phyloP scores from a whole-genome alignment of 345 rosid species.

The Pugionium dolabratum region DNA sequence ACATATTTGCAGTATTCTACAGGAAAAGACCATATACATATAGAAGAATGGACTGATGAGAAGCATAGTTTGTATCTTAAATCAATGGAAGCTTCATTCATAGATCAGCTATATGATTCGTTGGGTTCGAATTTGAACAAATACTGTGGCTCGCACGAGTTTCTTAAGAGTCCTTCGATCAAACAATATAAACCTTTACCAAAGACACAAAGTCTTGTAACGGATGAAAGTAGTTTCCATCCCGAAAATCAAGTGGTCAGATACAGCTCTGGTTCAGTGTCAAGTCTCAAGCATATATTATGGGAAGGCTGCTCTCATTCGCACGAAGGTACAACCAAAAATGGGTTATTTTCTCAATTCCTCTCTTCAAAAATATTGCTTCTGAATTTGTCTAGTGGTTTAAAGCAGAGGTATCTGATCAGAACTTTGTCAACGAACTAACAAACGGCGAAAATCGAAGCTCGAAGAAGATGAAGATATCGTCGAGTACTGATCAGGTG shows the following conservation, averaged over 20 bases:
- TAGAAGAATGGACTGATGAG: conserved; percentile 91
- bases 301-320: conserved; percentile 31
- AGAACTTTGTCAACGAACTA: conserved; percentile 75
- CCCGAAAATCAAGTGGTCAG: conserved; percentile 32
- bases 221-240: conserved; percentile 32
- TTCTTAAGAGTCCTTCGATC: conserved; percentile 65
- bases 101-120: no score
- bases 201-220: conserved; percentile 17
- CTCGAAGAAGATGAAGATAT: conserved; percentile 41
- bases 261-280: conserved; percentile 39
- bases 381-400: conserved; percentile 9
- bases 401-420: conserved; percentile 74
- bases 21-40: conserved; percentile 39
- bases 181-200: conserved; percentile 52
- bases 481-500: conserved; percentile 36
- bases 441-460: conserved; percentile 39
- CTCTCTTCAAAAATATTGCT: neutral
- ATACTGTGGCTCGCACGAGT: conserved; percentile 22
- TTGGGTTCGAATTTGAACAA: no score
- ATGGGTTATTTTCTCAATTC: no score
- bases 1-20: conserved; percentile 43
- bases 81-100: conserved; percentile 91
- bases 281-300: conserved; percentile 27
- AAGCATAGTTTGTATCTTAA: conserved; percentile 84
- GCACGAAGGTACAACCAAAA: no score